Evolutionary conservation across 2,329 filamentous ascomycete genomes (phyloP), one percentile per base, ranked within the genome.

Genomic region (Diplodia sapinea): DNA sequence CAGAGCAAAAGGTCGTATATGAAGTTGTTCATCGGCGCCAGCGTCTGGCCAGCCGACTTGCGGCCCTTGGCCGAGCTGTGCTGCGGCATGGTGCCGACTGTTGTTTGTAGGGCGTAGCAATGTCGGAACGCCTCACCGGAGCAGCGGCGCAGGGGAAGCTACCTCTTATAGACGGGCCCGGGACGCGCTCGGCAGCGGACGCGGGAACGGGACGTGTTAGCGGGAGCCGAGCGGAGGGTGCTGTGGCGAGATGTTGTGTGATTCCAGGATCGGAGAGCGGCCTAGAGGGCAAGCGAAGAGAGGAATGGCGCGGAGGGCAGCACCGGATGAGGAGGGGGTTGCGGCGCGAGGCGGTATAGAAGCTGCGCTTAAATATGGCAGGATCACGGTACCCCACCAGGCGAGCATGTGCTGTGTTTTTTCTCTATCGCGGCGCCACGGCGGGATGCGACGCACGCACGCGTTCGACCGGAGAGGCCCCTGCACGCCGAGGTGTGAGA

Each of bases 1-100:
- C 91, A 93, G 38, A 94, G 84, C 29, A 68, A 29, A 9, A 65
- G 17, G 31, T 68, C 66, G 61, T 68, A 68, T 33, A 65, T n/a
- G n/a, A 68, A 56, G 38, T 68, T 68, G 66, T 68, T 68, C 66
- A 68, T 67, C 36, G 65, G 65, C 36, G 65, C 65, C 65, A 67
- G 56, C 38, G 38, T 62, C 15, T 56, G 52, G 47, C 43, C 33
- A 4, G 7, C 54, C 31, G 55, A 40, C 47, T 55, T 67, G 13
- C 63, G 49, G 65, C 38, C 20, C 49, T 17, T 54, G 15, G 15
- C 65, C 56, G 50, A 54, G 26, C 29, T 62, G 33, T 67, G 26
- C 38, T 62, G 65, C 56, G 65, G 65, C 65, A 67, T 67, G 56
- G 36, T 36, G 56, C 26, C 47, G 40, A 20, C n/a, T 36, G 20